A percentile compares a stretch with the other conserved stretches of the same genome.
These are phyloP conservation scores for Eleusine indica DNA, from an alignment of 176 grass and related monocot species.

Conservation along the genomic window DNA sequence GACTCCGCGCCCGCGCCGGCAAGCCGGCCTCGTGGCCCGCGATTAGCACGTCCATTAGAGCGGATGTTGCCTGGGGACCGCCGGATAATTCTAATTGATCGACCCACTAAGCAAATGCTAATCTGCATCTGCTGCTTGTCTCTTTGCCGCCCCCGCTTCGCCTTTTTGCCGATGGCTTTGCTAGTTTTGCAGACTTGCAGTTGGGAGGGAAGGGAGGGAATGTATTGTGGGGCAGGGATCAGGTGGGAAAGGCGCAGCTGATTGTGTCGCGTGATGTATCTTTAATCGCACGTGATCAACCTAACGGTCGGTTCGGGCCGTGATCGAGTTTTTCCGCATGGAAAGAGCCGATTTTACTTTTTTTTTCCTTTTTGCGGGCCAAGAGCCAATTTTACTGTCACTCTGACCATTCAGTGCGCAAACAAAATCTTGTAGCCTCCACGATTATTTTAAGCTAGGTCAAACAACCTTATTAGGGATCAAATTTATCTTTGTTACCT, in stretches of 20 bases:
- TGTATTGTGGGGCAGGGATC: constrained; percentile 5
- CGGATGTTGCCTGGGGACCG: constrained; percentile 2
- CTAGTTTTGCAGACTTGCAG: not conserved
- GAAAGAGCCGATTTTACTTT: not conserved
- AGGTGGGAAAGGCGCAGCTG: constrained; percentile 15
- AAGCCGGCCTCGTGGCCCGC: constrained; percentile 45
- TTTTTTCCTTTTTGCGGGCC: too few species aligned
- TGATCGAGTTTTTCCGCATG: not conserved
- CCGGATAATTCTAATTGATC: not conserved
- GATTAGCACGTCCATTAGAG: constrained; percentile 32
- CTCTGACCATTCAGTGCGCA: too few species aligned
- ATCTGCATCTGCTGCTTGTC: constrained; percentile 27
- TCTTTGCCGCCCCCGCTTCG: not conserved
- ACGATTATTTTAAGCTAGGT: too few species aligned
- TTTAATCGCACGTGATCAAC: constrained; percentile 21
- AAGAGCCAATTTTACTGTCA: too few species aligned
- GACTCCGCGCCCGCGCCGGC: constrained; percentile 48
- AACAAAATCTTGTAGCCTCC: too few species aligned
- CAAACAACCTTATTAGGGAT: too few species aligned
- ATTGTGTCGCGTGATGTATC: constrained; percentile 25
- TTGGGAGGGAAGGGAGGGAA: not conserved
- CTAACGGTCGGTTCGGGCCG: constrained; percentile 38
- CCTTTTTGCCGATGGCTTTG: not conserved
- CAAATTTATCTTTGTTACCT: too few species aligned
- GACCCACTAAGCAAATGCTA: not conserved